Evolutionary conservation across 75 land plant species (phyloP).

Genomic region (Sequoiadendron giganteum): DNA sequence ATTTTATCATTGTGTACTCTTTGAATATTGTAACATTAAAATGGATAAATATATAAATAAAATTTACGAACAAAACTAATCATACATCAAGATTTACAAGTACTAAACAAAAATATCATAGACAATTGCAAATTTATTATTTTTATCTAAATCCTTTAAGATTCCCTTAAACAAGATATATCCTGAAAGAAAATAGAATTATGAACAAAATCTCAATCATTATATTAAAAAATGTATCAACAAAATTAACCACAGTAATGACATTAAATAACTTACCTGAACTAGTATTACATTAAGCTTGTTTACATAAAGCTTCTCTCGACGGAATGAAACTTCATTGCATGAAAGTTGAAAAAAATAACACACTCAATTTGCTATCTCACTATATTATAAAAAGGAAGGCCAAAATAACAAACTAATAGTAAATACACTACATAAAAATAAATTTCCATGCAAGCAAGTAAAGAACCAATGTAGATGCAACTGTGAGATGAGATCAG

Average conservation of each 20-base stretch:
- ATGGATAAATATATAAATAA: no score
- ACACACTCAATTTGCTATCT: neutral
- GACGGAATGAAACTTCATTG: conserved; percentile 82
- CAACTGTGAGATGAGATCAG: conserved; percentile 95
- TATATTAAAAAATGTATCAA: neutral
- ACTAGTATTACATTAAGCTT: conserved; percentile 94
- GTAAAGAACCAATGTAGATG: neutral
- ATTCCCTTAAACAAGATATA: neutral
- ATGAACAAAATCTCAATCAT: neutral
- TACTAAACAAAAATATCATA: neutral
- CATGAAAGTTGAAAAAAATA: conserved; percentile 74
- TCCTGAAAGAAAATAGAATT: neutral
- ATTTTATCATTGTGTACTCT: neutral
- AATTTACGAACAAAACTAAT: neutral
- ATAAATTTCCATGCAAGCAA: neutral
- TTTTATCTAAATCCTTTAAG: neutral
- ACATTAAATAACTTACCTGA: conserved; percentile 50
- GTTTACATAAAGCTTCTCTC: conserved; percentile 87
- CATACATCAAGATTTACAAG: neutral
- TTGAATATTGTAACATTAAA: no score
- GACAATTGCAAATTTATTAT: neutral
- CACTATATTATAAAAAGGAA: neutral
- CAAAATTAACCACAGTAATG: neutral
- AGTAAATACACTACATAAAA: neutral
- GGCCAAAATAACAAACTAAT: neutral